A percentile compares a stretch with the other conserved stretches of the same genome.
phyloP scores from a whole-genome alignment of 148 eudicot genomes.

The Silene conica region DNA sequence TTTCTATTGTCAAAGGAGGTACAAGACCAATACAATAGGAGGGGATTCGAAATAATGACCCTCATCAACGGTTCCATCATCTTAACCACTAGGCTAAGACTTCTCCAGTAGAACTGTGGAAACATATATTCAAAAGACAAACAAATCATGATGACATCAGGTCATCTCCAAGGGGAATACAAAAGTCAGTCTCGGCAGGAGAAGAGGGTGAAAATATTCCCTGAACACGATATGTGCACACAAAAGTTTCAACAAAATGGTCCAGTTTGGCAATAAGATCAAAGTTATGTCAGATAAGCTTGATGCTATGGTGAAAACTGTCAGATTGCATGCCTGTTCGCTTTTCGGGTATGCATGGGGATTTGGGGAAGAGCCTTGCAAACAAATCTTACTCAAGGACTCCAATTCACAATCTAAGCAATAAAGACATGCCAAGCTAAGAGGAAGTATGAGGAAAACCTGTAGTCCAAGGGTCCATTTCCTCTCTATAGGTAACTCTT shows the following conservation, averaged over 20 bases:
- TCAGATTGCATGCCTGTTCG: background rate
- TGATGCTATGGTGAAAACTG: background rate
- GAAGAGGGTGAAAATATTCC: background rate
- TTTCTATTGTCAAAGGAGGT: background rate
- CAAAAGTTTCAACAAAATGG: background rate
- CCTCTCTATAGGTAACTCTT: slow-evolving; percentile 64
- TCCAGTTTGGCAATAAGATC: background rate
- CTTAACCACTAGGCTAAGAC: too few species aligned
- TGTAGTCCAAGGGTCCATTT: slow-evolving; percentile 99
- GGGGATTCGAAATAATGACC: background rate
- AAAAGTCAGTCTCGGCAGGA: too few species aligned
- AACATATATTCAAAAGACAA: background rate
- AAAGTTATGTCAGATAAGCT: background rate
- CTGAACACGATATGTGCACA: background rate
- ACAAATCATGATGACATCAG: background rate
- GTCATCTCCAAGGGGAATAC: too few species aligned
- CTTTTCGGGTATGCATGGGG: background rate
- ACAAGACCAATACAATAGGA: background rate
- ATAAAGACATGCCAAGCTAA: background rate
- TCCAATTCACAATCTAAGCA: background rate
- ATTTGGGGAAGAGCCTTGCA: background rate
- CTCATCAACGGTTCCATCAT: too few species aligned
- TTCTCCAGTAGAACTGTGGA: background rate
- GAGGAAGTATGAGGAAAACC: slow-evolving; percentile 36
- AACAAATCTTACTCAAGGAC: background rate